Evolutionary conservation across 305 asterid species (phyloP).

Genomic region (Fraxinus nigra): DNA sequence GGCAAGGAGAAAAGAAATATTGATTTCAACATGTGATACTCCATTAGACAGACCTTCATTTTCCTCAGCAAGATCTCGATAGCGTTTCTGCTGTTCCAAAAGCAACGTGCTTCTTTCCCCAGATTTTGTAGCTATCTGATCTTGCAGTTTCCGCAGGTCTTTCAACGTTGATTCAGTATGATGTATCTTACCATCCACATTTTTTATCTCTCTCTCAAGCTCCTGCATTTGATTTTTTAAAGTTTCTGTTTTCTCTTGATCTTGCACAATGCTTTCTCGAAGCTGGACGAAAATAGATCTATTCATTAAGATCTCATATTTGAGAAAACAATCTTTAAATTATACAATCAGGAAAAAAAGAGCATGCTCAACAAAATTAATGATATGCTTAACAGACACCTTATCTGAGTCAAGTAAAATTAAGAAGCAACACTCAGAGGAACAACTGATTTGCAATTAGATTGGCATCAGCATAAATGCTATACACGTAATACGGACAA

Average conservation of each 20-base stretch:
- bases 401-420: background rate
- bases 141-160: slow-evolving; percentile 61
- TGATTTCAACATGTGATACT: background rate
- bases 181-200: slow-evolving; percentile 59
- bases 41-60: slow-evolving; percentile 57
- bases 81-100: slow-evolving; percentile 63
- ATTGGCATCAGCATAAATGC: background rate
- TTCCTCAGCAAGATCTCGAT: slow-evolving; percentile 70
- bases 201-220: slow-evolving; percentile 64
- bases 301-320: slow-evolving; percentile 16
- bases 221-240: slow-evolving; percentile 69
- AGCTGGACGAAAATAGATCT: slow-evolving; percentile 49
- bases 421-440: background rate
- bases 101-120: slow-evolving; percentile 87
- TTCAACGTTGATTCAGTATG: slow-evolving; percentile 64
- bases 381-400: background rate
- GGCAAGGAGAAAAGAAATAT: slow-evolving; percentile 15
- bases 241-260: slow-evolving; percentile 69
- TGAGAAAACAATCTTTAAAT: slow-evolving; percentile 11
- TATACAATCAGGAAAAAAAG: background rate
- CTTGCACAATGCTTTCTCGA: slow-evolving; percentile 74
- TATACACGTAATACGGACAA: background rate
- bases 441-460: background rate
- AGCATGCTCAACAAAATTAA: background rate
- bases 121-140: slow-evolving; percentile 61